phyloP scores from a whole-genome alignment of 768 basidiomycete species.

The Clavaria fumosa region DNA sequence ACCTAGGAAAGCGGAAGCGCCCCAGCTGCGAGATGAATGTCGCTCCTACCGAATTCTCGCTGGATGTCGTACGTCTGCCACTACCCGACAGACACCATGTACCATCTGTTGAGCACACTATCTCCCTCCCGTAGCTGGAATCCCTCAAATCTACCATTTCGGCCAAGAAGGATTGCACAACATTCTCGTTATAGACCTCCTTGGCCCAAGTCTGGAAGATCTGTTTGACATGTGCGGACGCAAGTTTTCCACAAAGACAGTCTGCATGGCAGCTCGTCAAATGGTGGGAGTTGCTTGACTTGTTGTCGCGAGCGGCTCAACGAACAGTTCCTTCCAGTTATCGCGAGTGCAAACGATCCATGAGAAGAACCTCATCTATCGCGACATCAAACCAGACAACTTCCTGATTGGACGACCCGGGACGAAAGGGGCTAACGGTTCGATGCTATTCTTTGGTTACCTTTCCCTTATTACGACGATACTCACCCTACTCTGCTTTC shows the following conservation, averaged over 20 bases:
- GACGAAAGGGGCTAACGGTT: constrained; percentile 79
- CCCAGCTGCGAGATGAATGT: constrained; percentile 96
- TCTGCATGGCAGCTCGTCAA: constrained; percentile 97
- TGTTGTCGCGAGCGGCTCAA: constrained; percentile 4
- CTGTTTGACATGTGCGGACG: constrained; percentile 98
- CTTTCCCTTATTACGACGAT: constrained; percentile 2
- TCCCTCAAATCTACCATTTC: constrained; percentile 99
- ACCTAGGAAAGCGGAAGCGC: constrained; percentile 89
- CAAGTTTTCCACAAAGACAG: constrained; percentile 96
- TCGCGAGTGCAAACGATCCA: constrained; percentile 95
- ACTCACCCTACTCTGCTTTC: constrained; percentile 8
- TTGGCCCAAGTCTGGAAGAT: constrained; percentile 94
- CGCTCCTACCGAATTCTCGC: constrained; percentile 86
- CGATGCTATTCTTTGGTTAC: constrained; percentile 14
- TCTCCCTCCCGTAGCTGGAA: constrained; percentile 50
- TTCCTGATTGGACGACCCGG: constrained; percentile 91
- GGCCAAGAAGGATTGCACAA: constrained; percentile 98
- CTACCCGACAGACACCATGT: constrained; percentile 5
- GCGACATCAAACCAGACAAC: constrained; percentile 99
- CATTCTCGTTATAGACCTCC: constrained; percentile 93
- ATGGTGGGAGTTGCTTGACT: constrained; percentile 41
- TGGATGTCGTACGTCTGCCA: constrained; percentile 61
- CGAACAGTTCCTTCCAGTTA: constrained; percentile 34
- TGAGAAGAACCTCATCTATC: constrained; percentile 98
- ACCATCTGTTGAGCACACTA: constrained; percentile 10